These are phyloP conservation scores for Hydnum rufescens DNA, from an alignment of 768 basidiomycete genomes.

Conservation along the genomic window DNA sequence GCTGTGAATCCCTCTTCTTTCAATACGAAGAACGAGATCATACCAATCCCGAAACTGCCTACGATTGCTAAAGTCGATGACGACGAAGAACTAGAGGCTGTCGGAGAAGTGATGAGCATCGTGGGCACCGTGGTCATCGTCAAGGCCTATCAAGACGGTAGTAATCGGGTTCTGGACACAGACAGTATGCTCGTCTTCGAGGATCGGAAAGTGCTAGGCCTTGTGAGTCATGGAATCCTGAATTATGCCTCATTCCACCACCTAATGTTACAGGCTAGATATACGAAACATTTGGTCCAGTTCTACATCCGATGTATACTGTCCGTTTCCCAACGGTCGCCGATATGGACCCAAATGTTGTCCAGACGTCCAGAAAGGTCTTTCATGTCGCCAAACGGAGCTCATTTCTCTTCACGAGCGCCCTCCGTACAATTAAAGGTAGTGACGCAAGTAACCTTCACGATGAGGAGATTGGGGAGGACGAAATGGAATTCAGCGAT, in stretches of 20 bases:
- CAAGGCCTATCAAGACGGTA: slow-evolving; percentile 25
- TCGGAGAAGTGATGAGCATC: slow-evolving; percentile 62
- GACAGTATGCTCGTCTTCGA: slow-evolving; percentile 83
- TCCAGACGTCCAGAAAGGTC: slow-evolving; percentile 27
- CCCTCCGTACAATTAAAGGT: slow-evolving; percentile 53
- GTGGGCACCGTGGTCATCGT: slow-evolving; percentile 57
- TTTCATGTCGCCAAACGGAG: slow-evolving; percentile 71
- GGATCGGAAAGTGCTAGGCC: slow-evolving; percentile 76
- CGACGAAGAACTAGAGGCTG: slow-evolving; percentile 31
- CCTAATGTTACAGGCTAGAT: slow-evolving; percentile 28
- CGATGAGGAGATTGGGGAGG: slow-evolving; percentile 82
- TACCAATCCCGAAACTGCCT: background rate
- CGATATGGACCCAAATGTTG: slow-evolving; percentile 37
- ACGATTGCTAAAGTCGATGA: background rate
- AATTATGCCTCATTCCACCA: slow-evolving; percentile 8
- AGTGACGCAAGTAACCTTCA: slow-evolving; percentile 89
- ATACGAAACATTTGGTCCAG: slow-evolving; percentile 91
- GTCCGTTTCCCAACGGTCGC: slow-evolving; percentile 55
- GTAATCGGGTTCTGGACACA: slow-evolving; percentile 55
- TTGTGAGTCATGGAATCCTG: slow-evolving; percentile 32
- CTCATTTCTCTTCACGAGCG: slow-evolving; percentile 62
- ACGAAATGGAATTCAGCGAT: slow-evolving; percentile 87
- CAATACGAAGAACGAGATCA: background rate
- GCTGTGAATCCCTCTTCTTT: background rate
- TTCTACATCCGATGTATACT: slow-evolving; percentile 75